Conservation (phyloP, 1,284 basidiomycete genomes). For the Butyriboletus appendiculatus region DNA sequence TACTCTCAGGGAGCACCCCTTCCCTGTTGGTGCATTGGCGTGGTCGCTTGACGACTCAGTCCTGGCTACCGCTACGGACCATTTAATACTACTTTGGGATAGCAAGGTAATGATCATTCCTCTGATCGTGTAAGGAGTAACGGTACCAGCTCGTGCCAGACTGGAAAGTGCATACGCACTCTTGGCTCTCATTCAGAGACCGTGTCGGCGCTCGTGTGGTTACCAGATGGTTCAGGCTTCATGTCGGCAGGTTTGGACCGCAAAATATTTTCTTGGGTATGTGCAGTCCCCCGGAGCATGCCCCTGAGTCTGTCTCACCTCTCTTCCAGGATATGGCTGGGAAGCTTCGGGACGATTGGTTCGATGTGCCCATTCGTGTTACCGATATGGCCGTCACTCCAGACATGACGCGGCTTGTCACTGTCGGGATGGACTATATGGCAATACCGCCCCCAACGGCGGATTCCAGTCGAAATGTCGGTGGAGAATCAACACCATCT, state of each 20-base stretch:
- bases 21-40: slow-evolving; percentile 76
- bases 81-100: slow-evolving; percentile 86
- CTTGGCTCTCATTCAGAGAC: slow-evolving; percentile 79
- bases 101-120: slow-evolving; percentile 55
- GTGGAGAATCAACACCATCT: slow-evolving; percentile 41
- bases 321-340: slow-evolving; percentile 69
- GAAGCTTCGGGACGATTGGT: slow-evolving; percentile 68
- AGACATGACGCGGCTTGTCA: slow-evolving; percentile 81
- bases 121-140: neutral
- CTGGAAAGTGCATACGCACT: slow-evolving; percentile 63
- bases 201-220: slow-evolving; percentile 86
- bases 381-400: slow-evolving; percentile 88
- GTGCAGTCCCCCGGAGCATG: slow-evolving; percentile 26
- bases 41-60: slow-evolving; percentile 90
- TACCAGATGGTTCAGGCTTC: slow-evolving; percentile 88
- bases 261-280: slow-evolving; percentile 87
- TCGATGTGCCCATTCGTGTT: slow-evolving; percentile 79
- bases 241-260: slow-evolving; percentile 90
- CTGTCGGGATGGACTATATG: slow-evolving; percentile 69
- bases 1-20: slow-evolving; percentile 73
- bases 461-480: slow-evolving; percentile 29
- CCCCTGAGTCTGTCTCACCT: slow-evolving; percentile 13
- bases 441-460: slow-evolving; percentile 32
- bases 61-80: slow-evolving; percentile 80
- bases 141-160: slow-evolving; percentile 43